These are phyloP conservation scores for Gossypium anomalum DNA, from an alignment of 345 rosid species.

Conservation along the genomic window DNA sequence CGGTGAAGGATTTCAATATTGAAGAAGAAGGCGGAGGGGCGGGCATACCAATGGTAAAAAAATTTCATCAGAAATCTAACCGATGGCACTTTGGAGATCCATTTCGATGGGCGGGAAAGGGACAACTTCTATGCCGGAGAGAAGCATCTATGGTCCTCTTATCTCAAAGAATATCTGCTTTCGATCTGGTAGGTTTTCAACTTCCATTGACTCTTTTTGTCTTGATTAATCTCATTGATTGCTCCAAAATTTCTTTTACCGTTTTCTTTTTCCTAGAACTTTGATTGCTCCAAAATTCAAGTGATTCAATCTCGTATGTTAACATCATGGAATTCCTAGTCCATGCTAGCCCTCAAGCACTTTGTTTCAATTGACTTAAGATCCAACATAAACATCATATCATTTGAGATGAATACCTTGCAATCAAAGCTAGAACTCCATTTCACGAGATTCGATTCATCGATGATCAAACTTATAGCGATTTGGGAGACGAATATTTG, in stretches of 20 bases:
- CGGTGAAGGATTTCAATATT: slow-evolving; percentile 51
- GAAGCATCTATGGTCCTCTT: slow-evolving; percentile 55
- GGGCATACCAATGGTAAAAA: slow-evolving; percentile 26
- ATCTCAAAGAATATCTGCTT: slow-evolving; percentile 48
- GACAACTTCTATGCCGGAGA: slow-evolving; percentile 26
- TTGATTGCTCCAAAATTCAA: no score
- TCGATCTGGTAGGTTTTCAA: slow-evolving; percentile 25
- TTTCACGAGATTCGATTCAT: slow-evolving; percentile 66
- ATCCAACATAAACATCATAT: no score
- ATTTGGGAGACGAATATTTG: slow-evolving; percentile 54
- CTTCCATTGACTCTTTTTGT: not conserved
- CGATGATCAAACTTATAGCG: slow-evolving; percentile 3
- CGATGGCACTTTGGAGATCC: slow-evolving; percentile 39
- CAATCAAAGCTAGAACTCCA: no score
- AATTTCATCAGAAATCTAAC: slow-evolving; percentile 20
- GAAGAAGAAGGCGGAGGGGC: slow-evolving; percentile 45
- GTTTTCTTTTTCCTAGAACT: no score
- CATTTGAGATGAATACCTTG: no score
- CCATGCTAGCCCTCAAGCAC: no score
- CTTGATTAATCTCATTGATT: not conserved
- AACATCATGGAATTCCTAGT: no score
- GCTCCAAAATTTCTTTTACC: no score
- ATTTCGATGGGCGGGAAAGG: slow-evolving; percentile 73
- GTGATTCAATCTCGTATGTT: no score
- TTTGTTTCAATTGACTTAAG: no score